Evolutionary conservation across 2,329 filamentous ascomycete genomes (phyloP), one percentile per base, ranked within the genome.

Genomic region (Fusarium odoratissimum): DNA sequence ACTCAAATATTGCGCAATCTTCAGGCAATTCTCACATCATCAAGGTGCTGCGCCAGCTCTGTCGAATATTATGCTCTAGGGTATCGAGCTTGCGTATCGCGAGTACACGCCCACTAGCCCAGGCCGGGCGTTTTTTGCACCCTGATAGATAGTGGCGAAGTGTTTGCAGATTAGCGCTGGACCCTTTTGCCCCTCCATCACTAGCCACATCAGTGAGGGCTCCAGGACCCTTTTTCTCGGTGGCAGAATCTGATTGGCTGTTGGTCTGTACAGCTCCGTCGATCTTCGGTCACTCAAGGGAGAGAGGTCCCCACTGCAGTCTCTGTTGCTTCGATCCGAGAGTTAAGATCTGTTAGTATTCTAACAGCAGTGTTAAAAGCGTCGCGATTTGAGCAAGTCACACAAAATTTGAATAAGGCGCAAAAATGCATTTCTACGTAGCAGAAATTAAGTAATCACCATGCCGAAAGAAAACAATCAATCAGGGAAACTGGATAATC

Each of bases 61-160:
- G 13, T 38, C 4, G 9, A 54, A n/a, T 2, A 13, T 19, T 21
- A 49, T 23, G 19, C 13, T 40, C 23, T 30, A 40, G 33, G 33
- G 49, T 54, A 40, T 10, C 23, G 5, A 52, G 23, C 5, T 19
- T 5, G 33, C 23, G 19, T 40, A 54, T 54, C 49, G 33, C 23
- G 23, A 28, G 33, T 54, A 40, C 49, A 40, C 33, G 49, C 5
- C 8, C 33, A 54, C 49, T 54, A 54, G 49, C 49, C 49, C 19
- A 40, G 10, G 19, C 7, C 33, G 19, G 19, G 49, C 25, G 3
- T 3, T 54, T 52, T 54, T 54, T 28, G 49, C 49, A 54, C 49
- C 49, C 21, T 28, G 49, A 54, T 54, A 54, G 49, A 28, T 54
- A 40, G 49, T 54, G 49, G 49, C 38, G 28, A 55, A 31, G 52